phyloP scores from a whole-genome alignment of 306 rosid species.

The Glycine tomentella region DNA sequence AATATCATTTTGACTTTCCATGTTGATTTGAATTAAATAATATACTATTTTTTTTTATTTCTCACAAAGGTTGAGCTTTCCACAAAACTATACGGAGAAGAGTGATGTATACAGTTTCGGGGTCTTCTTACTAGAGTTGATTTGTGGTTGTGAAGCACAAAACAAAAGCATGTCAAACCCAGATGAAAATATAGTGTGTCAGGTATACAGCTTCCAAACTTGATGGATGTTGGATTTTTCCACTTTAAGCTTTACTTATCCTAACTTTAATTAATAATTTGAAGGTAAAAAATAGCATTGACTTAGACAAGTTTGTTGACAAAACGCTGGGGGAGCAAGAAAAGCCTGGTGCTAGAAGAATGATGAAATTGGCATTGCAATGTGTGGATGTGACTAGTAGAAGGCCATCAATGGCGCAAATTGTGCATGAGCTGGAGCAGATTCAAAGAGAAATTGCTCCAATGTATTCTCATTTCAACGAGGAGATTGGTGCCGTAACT shows the following conservation, averaged over 20 bases:
- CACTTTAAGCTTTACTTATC: not conserved
- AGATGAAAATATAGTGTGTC: slow-evolving; percentile 53
- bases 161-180: slow-evolving; percentile 48
- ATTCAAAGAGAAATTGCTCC: slow-evolving; percentile 57
- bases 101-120: slow-evolving; percentile 80
- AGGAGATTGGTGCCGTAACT: slow-evolving; percentile 65
- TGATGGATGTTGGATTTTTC: not conserved
- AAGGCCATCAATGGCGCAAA: slow-evolving; percentile 63
- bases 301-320: slow-evolving; percentile 56
- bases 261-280: slow-evolving; percentile 9
- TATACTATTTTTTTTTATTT: not conserved
- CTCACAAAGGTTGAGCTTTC: slow-evolving; percentile 58
- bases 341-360: slow-evolving; percentile 46
- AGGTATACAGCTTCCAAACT: slow-evolving; percentile 50
- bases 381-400: slow-evolving; percentile 45
- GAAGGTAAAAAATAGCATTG: slow-evolving; percentile 55
- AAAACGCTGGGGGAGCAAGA: slow-evolving; percentile 49
- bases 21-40: slow-evolving; percentile 13
- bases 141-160: slow-evolving; percentile 67
- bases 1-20: slow-evolving; percentile 1
- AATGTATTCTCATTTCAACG: slow-evolving; percentile 44
- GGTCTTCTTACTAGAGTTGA: slow-evolving; percentile 75
- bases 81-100: slow-evolving; percentile 55
- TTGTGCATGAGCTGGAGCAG: slow-evolving; percentile 60
- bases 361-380: slow-evolving; percentile 55